A percentile compares a stretch with the other conserved stretches of the same genome.
phyloP scores from a whole-genome alignment of 345 rosid genomes.

The Pelargonium nanum region DNA sequence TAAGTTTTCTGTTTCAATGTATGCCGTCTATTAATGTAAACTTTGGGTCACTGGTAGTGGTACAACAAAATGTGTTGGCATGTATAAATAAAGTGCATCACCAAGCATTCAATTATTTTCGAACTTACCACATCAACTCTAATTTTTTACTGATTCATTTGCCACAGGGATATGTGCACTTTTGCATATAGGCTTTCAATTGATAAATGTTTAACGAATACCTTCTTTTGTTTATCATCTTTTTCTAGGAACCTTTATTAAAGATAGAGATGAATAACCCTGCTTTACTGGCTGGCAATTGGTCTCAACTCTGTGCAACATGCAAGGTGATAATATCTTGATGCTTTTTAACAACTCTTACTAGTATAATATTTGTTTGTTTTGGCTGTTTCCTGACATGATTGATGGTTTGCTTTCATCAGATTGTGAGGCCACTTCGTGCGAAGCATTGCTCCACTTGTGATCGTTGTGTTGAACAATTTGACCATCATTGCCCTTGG shows the following conservation, averaged over 20 bases:
- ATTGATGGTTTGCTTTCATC: conserved; percentile 14
- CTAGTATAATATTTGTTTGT: background rate
- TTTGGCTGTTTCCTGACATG: conserved; percentile 8
- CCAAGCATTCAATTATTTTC: no score
- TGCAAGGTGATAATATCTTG: conserved; percentile 62
- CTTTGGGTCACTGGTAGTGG: no score
- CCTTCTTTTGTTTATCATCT: conserved; percentile 5
- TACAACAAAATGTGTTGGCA: no score
- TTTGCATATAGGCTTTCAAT: no score
- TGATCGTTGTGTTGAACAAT: conserved; percentile 92
- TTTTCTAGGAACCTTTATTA: conserved; percentile 69
- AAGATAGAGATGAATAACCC: conserved; percentile 85
- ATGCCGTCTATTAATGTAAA: no score
- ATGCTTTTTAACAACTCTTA: background rate
- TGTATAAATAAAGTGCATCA: no score
- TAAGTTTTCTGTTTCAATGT: no score
- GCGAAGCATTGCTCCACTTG: conserved; percentile 97
- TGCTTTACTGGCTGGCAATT: conserved; percentile 89
- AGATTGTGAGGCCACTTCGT: conserved; percentile 96
- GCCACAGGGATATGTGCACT: no score
- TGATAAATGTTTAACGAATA: no score
- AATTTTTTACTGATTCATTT: background rate
- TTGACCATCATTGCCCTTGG: conserved; percentile 99
- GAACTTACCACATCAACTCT: no score
- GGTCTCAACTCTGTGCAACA: conserved; percentile 96